These are phyloP conservation scores for Solanum raphanifolium DNA, from an alignment of 257 asterid species.

Conservation along the genomic window DNA sequence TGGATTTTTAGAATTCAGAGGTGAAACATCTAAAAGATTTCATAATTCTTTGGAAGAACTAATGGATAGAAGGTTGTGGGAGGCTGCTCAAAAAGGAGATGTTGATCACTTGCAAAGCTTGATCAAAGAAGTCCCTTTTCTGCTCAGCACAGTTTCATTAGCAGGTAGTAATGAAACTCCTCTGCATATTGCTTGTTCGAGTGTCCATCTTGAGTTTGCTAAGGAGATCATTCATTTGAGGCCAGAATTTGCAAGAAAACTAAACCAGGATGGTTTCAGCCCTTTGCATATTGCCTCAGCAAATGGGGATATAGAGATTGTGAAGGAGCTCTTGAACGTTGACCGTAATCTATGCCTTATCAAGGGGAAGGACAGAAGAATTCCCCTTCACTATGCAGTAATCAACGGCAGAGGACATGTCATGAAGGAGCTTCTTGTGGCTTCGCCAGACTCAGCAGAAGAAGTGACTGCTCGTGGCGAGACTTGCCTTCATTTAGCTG, in stretches of 20 bases:
- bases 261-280: slow-evolving; percentile 19
- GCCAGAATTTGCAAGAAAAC: background rate
- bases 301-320: slow-evolving; percentile 21
- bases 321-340: slow-evolving; percentile 12
- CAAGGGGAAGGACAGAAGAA: slow-evolving; percentile 24
- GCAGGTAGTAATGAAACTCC: background rate
- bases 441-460: background rate
- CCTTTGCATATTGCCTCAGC: slow-evolving; percentile 28
- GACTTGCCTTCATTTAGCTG: slow-evolving; percentile 25
- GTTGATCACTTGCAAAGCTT: background rate
- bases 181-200: background rate
- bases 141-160: background rate
- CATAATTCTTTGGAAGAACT: too few species aligned
- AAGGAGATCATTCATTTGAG: background rate
- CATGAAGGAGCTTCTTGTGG: slow-evolving; percentile 8
- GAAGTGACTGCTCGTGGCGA: slow-evolving; percentile 27
- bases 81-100: background rate
- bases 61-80: too few species aligned
- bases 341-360: slow-evolving; percentile 16
- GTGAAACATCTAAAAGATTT: too few species aligned
- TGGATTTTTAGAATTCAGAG: too few species aligned
- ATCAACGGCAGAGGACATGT: slow-evolving; percentile 16
- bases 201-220: background rate
- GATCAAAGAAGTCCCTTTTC: background rate
- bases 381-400: slow-evolving; percentile 31